Conservation (phyloP, 805 yeast genomes). For the Cyberlindnera saturnus region DNA sequence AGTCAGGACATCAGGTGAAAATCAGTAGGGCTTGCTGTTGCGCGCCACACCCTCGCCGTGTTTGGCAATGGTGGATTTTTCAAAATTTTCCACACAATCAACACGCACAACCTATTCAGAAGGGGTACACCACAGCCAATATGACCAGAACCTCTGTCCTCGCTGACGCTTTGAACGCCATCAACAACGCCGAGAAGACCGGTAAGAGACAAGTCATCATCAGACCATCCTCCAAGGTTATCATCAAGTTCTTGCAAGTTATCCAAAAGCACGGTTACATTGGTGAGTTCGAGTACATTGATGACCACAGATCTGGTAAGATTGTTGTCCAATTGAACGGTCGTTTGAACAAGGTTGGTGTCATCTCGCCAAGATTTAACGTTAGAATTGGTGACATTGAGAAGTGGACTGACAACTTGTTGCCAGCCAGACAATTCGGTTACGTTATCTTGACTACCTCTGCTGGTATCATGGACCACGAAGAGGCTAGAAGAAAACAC, state of each 20-base stretch:
- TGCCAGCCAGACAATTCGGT: slow-evolving; percentile 99
- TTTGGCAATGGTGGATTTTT: slow-evolving; percentile 8
- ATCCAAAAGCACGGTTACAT: slow-evolving; percentile 99
- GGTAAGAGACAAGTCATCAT: slow-evolving; percentile 98
- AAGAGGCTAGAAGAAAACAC: slow-evolving; percentile 99
- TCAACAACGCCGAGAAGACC: slow-evolving; percentile 98
- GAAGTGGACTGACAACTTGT: slow-evolving; percentile 97
- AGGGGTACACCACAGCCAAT: slow-evolving; percentile 24
- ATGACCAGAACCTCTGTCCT: slow-evolving; percentile 98
- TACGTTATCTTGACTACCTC: slow-evolving; percentile 96
- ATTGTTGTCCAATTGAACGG: slow-evolving; percentile 95
- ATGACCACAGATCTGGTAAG: slow-evolving; percentile 98
- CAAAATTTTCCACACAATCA: slow-evolving; percentile 15
- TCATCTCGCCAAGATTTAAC: slow-evolving; percentile 97
- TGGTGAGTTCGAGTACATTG: slow-evolving; percentile 97
- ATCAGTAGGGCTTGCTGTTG: slow-evolving; percentile 1
- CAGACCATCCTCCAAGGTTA: slow-evolving; percentile 98
- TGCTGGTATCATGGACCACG: slow-evolving; percentile 99
- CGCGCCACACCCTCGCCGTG: neutral
- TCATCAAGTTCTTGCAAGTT: slow-evolving; percentile 92
- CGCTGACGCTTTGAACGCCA: slow-evolving; percentile 97
- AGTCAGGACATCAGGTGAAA: slow-evolving; percentile 6
- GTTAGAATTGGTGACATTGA: slow-evolving; percentile 92
- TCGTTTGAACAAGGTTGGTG: slow-evolving; percentile 98
- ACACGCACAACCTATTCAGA: neutral